Percentiles rank a stretch among this genome's conserved stretches.
Evolutionary conservation across 2,329 filamentous ascomycete genomes (phyloP).

Genomic region (Chaetomium globosum): DNA sequence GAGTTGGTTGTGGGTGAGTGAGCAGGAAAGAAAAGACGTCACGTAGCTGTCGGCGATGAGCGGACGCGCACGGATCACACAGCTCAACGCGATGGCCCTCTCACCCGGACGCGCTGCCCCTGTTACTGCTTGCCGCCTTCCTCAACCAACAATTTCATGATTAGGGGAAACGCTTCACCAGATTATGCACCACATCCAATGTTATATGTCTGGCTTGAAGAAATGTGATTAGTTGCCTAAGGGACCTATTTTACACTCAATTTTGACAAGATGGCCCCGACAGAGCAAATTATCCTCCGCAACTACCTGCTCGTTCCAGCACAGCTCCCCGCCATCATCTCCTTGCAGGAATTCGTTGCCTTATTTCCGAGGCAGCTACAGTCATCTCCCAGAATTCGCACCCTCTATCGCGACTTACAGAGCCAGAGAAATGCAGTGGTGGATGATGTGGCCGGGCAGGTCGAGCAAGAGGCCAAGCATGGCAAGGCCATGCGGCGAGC

Average conservation of each 20-base stretch:
- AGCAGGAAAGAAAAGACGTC: neutral
- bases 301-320: conserved; percentile 79
- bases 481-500: conserved; percentile 62
- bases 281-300: conserved; percentile 72
- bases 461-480: conserved; percentile 64
- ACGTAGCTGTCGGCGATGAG: neutral
- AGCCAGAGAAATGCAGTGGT: conserved; percentile 69
- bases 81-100: conserved; percentile 31
- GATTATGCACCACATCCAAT: neutral
- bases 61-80: conserved; percentile 33
- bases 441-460: conserved; percentile 67
- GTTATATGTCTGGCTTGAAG: neutral
- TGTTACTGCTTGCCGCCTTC: neutral
- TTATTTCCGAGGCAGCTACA: conserved; percentile 72
- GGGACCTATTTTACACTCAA: neutral
- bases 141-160: neutral
- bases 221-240: neutral
- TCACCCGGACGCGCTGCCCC: neutral
- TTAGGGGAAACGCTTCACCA: neutral
- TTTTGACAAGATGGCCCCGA: conserved; percentile 64
- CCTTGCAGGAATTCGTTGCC: conserved; percentile 72
- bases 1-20: neutral
- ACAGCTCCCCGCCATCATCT: conserved; percentile 71
- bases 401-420: conserved; percentile 79
- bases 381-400: conserved; percentile 66